phyloP scores from a whole-genome alignment of 805 yeast genomes.

The Cyberlindnera bimundalis region DNA sequence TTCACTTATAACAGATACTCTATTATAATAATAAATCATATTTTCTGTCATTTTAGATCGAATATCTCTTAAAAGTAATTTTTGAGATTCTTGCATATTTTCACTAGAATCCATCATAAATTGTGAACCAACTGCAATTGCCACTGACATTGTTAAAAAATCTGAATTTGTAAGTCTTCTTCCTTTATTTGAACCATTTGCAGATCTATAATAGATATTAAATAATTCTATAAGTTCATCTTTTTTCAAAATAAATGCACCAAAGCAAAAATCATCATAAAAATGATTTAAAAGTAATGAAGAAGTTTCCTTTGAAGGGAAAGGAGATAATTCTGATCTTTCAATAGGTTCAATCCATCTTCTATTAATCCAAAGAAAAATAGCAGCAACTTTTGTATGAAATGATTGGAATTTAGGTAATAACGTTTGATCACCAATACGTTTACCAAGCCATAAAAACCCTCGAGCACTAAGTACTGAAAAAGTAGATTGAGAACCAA shows the following conservation, averaged over 20 bases:
- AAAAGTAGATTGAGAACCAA: constrained; percentile 28
- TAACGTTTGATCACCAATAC: constrained; percentile 20
- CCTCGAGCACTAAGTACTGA: constrained; percentile 42
- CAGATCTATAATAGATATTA: constrained; percentile 17
- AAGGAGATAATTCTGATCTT: constrained; percentile 23
- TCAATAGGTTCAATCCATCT: constrained; percentile 36
- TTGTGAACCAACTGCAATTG: constrained; percentile 25
- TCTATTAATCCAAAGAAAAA: constrained; percentile 22
- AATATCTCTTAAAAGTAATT: constrained; percentile 17
- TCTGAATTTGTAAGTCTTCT: constrained; percentile 30
- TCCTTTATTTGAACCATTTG: constrained; percentile 5
- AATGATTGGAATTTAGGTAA: constrained; percentile 25
- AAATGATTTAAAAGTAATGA: constrained; percentile 15
- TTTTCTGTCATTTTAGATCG: constrained; percentile 34
- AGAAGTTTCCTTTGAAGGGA: constrained; percentile 31
- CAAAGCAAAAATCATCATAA: constrained; percentile 12
- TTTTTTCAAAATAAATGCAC: constrained; percentile 11
- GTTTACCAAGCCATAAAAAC: constrained; percentile 35
- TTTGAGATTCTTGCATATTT: background rate
- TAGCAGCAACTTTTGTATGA: constrained; percentile 16
- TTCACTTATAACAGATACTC: constrained; percentile 46
- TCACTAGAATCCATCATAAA: background rate
- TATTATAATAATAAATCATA: constrained; percentile 50
- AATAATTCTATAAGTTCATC: constrained; percentile 21
- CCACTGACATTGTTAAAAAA: constrained; percentile 30